Base-by-base conservation (phyloP, 345 rosid genomes). In the Litchi chinensis region DNA sequence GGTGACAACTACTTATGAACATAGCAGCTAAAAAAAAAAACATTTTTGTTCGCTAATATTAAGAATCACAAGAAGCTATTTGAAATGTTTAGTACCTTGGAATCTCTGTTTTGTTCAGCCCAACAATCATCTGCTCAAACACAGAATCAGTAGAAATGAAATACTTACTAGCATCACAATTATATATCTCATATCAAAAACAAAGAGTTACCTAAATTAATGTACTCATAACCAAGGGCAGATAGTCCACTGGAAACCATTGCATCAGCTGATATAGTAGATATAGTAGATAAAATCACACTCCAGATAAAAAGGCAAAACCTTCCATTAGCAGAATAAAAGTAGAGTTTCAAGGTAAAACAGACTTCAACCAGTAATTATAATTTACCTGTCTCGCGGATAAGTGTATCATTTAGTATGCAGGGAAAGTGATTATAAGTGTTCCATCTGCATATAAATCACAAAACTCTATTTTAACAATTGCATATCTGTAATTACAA, bases 341-440 rank as follows among this genome's bases (percentile, higher is more conserved):
- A 26, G 11, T 19, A 32, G 56, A 65, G 24, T 65, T 32, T 32
- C 37, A 32, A 26, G 28, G 28, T 26, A 26, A 26, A 26, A 48
- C 68, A 64, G 28, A 37, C 41, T 65, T 21, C 57, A 52, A 3
- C 37, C 4, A 32, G 37, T 32, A 32, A 32, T 32, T 32, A 32
- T 16, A 16, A 40, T 52, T 11, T 79, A 86, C 91, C 91, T 5
- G 82, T 86, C 60, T 79, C 81, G 43, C 54, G 81, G 74, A 88
- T 88, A 21, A 86, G 79, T 21, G 77, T 78, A 71, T 88, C 91
- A 44, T 71, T 73, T 7, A 88, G 70, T 46, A 73, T 68, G 83
- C 89, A 84, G 8, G 77, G 62, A 50, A 88, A 88, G 76, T 84
- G 91, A 73, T 88, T 88, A 81, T 76, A 88, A 75, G 83, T 85